Percentiles rank a stretch among this genome's conserved stretches.
Evolutionary conservation across 768 basidiomycete genomes (phyloP).

Genomic region (Rhodosporidiobolus odoratus): DNA sequence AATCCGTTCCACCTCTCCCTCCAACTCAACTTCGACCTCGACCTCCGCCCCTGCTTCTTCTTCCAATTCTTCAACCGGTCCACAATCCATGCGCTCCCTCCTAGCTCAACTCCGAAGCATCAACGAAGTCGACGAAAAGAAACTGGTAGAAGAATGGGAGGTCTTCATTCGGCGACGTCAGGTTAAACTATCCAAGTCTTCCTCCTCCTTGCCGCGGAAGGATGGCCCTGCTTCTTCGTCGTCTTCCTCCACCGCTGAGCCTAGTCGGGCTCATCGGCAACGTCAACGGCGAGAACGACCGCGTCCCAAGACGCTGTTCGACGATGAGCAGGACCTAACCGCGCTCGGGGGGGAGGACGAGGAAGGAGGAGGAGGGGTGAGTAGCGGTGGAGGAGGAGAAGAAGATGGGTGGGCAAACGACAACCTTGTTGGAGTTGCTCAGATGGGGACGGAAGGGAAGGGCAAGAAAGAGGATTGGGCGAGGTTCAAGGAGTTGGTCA

Average conservation of each 20-base stretch:
- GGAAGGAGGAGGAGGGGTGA: background rate
- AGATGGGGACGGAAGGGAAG: constrained; percentile 66
- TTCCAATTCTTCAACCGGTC: constrained; percentile 3
- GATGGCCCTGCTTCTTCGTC: too few relatives aligned
- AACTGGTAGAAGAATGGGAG: constrained; percentile 77
- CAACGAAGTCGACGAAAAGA: constrained; percentile 54
- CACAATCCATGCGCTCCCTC: constrained; percentile 39
- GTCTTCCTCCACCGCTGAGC: too few relatives aligned
- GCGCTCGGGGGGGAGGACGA: background rate
- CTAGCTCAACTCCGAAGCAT: constrained; percentile 38
- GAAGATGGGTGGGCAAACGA: constrained; percentile 69
- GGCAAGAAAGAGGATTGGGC: constrained; percentile 62
- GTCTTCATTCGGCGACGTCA: constrained; percentile 64
- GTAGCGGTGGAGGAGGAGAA: constrained; percentile 47
- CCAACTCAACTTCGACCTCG: too few relatives aligned
- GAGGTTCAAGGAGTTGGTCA: constrained; percentile 73
- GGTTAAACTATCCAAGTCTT: constrained; percentile 48
- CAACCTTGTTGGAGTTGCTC: constrained; percentile 82
- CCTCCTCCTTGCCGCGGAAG: too few relatives aligned
- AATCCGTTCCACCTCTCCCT: background rate
- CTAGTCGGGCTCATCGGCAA: too few relatives aligned
- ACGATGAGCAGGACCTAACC: background rate
- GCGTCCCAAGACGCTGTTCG: constrained; percentile 51
- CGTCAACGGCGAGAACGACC: too few relatives aligned
- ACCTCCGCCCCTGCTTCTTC: too few relatives aligned